Evolutionary conservation across 768 basidiomycete species (phyloP), one percentile per base, ranked within the genome.

Genomic region (Chalciporus sphaerocephalus): DNA sequence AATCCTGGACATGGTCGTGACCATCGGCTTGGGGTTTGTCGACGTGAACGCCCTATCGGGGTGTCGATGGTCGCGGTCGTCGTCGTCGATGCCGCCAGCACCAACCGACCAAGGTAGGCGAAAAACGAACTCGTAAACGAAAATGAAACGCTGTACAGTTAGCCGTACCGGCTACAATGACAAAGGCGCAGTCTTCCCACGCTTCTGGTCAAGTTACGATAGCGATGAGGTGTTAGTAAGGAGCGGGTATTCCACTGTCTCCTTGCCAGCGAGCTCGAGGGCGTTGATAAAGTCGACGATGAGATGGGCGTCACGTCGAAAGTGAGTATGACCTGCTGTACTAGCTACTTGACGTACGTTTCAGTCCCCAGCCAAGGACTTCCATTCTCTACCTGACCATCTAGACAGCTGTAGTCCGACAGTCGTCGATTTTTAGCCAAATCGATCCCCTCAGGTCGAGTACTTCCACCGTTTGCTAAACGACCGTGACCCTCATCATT

Each of bases 181-280:
- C 51, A 56, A 54, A 51, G 49, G 51, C 23, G 42, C 40, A 15
- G 36, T 40, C 12, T 57, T 60, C 59, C 44, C 59, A 60, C 59
- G 60, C 42, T 56, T 32, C 30, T n/a, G n/a, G n/a, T n/a, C n/a
- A n/a, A n/a, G n/a, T n/a, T n/a, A n/a, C n/a, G n/a, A n/a, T n/a
- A n/a, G n/a, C n/a, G n/a, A n/a, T n/a, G n/a, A n/a, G n/a, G n/a
- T n/a, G n/a, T n/a, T n/a, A n/a, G n/a, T n/a, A n/a, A n/a, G n/a
- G n/a, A n/a, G n/a, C n/a, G n/a, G n/a, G n/a, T n/a, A n/a, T n/a
- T n/a, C n/a, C n/a, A n/a, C n/a, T n/a, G n/a, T n/a, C n/a, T n/a
- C n/a, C 8, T 5, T 25, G 24, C 7, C 27, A 12, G 13, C 27
- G 27, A 27, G 27, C 9, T 27, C 27, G 27, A 27, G 4, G 8